Evolutionary conservation across 371 early-diverging fungal species (phyloP).

Genomic region (Lichtheimia ramosa): DNA sequence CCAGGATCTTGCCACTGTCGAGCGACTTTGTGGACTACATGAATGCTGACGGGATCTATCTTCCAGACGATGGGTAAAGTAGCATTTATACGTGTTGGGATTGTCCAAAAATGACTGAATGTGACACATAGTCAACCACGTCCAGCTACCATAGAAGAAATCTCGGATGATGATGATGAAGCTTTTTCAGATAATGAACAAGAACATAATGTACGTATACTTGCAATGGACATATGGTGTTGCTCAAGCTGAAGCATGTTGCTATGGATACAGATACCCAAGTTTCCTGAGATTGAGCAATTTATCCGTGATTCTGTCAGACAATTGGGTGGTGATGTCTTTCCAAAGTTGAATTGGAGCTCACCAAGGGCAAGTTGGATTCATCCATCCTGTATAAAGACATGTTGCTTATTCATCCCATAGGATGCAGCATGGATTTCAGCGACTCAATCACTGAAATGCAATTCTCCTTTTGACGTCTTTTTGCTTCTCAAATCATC

Average conservation of each 20-base stretch:
- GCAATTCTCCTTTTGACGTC: conserved; percentile 76
- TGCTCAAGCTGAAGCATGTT: background rate
- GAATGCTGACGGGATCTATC: conserved; percentile 79
- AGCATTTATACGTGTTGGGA: too few relatives aligned
- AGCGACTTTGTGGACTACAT: conserved; percentile 81
- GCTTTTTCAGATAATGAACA: conserved; percentile 26
- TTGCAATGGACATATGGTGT: background rate
- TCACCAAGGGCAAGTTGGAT: conserved; percentile 73
- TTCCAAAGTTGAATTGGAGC: conserved; percentile 95
- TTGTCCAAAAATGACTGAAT: too few relatives aligned
- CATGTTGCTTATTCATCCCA: background rate
- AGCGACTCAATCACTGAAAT: conserved; percentile 74
- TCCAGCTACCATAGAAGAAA: conserved; percentile 44
- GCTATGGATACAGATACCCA: conserved; percentile 29
- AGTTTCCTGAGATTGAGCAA: conserved; percentile 61
- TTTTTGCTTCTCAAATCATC: conserved; percentile 87
- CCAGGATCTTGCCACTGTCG: conserved; percentile 68
- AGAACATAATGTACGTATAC: background rate
- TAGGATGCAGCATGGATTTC: conserved; percentile 93
- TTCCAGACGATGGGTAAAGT: conserved; percentile 67
- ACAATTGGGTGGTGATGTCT: conserved; percentile 78
- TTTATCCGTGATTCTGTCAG: conserved; percentile 68
- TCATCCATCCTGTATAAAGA: background rate
- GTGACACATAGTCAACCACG: conserved; percentile 30
- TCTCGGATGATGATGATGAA: conserved; percentile 46